phyloP scores from a whole-genome alignment of 257 asterid species.

The Nicotiana otophora region DNA sequence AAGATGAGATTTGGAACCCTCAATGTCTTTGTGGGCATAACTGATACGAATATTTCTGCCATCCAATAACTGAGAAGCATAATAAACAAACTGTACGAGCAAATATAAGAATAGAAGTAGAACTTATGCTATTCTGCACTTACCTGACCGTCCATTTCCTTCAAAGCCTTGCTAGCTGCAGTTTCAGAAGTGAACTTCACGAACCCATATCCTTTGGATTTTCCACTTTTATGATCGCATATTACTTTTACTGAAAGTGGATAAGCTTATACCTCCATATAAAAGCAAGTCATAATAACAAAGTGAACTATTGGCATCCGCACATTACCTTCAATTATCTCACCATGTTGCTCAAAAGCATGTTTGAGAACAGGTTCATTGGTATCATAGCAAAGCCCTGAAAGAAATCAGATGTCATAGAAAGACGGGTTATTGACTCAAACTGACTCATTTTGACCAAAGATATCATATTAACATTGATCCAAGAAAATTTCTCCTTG shows the following conservation, averaged over 20 bases:
- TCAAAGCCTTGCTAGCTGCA: constrained; percentile 58
- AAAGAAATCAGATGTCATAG: not conserved
- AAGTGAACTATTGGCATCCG: too few relatives aligned
- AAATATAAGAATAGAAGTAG: not conserved
- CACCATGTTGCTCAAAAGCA: constrained; percentile 57
- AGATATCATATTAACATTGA: not conserved
- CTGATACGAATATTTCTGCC: constrained; percentile 61
- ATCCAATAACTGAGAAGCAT: constrained; percentile 46
- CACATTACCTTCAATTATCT: constrained; percentile 39
- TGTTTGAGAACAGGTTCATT: constrained; percentile 58
- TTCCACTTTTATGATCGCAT: constrained; percentile 63
- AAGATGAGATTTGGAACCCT: constrained; percentile 2
- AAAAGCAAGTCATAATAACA: not conserved
- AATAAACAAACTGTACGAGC: not conserved
- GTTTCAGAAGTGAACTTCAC: constrained; percentile 42
- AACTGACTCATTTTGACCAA: too few relatives aligned
- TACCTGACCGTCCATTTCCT: constrained; percentile 73
- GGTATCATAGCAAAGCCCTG: constrained; percentile 79
- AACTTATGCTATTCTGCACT: not conserved
- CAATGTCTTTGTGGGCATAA: constrained; percentile 30
- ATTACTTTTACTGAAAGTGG: constrained; percentile 55
- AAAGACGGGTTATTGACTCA: too few relatives aligned
- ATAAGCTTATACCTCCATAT: constrained; percentile 4
- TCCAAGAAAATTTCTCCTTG: not conserved
- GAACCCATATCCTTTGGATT: constrained; percentile 78